A percentile compares a stretch with the other conserved stretches of the same genome.
phyloP scores from a whole-genome alignment of 202 grass and related monocot genomes.

The Digitaria exilis region DNA sequence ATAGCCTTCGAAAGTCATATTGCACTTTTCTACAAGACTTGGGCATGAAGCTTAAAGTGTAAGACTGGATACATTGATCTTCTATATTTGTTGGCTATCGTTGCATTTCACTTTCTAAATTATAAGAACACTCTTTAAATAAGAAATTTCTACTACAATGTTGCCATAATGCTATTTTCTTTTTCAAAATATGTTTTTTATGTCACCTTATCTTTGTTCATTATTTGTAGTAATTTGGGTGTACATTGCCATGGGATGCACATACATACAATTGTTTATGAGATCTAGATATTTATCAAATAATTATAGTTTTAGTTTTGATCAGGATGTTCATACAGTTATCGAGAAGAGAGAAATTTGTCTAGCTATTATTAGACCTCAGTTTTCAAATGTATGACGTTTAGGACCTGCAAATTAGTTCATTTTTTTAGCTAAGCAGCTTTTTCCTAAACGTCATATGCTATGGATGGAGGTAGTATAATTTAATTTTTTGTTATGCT shows the following conservation, averaged over 20 bases:
- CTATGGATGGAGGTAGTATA: background rate
- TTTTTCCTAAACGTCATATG: too few relatives aligned
- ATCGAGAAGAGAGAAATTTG: background rate
- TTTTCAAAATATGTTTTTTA: background rate
- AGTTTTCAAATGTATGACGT: too few relatives aligned
- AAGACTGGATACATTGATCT: conserved; percentile 44
- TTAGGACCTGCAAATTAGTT: too few relatives aligned
- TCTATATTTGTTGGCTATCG: background rate
- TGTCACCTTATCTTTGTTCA: conserved; percentile 12
- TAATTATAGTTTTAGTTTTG: background rate
- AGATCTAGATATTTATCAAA: background rate
- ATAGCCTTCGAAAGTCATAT: conserved; percentile 79
- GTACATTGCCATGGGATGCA: background rate
- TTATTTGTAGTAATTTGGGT: background rate
- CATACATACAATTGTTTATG: background rate
- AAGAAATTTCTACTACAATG: background rate
- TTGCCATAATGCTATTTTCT: background rate
- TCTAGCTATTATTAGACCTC: background rate
- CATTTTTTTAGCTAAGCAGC: too few relatives aligned
- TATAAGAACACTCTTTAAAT: background rate
- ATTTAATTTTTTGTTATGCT: conserved; percentile 8
- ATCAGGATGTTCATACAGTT: background rate
- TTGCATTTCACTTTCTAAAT: background rate
- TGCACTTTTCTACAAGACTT: conserved; percentile 95
- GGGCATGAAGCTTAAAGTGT: conserved; percentile 99